Base-by-base conservation (phyloP, 164 flowering plant genomes). In the Chimonanthus praecox region DNA sequence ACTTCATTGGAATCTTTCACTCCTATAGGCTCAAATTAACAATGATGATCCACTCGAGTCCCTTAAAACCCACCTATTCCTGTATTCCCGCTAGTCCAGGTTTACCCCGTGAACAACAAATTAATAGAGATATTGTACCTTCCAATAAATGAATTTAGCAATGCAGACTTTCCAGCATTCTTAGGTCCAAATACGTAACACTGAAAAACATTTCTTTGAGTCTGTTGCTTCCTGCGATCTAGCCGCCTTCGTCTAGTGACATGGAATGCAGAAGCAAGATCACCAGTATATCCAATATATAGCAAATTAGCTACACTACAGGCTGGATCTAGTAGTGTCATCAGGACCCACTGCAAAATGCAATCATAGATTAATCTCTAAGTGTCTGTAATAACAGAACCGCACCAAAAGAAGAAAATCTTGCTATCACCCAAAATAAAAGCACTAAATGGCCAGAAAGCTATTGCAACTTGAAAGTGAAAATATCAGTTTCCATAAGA, bases 301-400 rank as follows among this genome's bases (percentile, higher is more conserved):
- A 86, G 84, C 82, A 96, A 80, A 82, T 91, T 85, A 70, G 88
- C 94, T 70, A 92, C 73, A 67, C 84, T 86, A 54, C 81, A 78
- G 61, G 83, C 85, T 49, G 99, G 98, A 64, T 94, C 97, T 11
- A 89, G 78, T 54, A 90, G 87, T 58, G 98, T 88, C 97, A 94
- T 94, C 68, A 96, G 90, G 68, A 97, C 89, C 99, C 99, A 96
- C 99, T 96, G 95, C 85, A 87, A 71, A 96, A 97, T 96, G 94
- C 86, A 87, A 71, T 16, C 18, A 45, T 44, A 67, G 45, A 48
- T n/a, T n/a, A 62, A 6, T 62, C 65, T 16, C 45, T 10, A 66
- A 45, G 44, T 11, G 49, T 11, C 20, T 66, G 11, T 44, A 66
- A 66, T 66, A 48, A 15, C 11, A 6, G 10, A 33, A 45, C 47